Evolutionary conservation across 148 eudicot genomes (phyloP), one percentile per base, ranked within the genome.

Genomic region (Amaranthus cruentus): DNA sequence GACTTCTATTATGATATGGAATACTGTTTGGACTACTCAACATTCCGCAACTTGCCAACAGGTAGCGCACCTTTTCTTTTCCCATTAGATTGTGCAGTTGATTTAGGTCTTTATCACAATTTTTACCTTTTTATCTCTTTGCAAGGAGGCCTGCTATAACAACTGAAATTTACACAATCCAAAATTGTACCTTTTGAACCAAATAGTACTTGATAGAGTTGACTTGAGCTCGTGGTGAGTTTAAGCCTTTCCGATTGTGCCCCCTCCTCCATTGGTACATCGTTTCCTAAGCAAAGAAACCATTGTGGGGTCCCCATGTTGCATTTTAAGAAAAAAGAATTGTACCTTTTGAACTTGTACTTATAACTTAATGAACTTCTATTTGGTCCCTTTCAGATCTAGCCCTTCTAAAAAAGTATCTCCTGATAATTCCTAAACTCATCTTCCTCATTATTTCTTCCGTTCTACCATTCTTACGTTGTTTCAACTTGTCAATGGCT

Each of bases 1-100:
- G 88, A 86, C 77, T 91, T 82, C 78, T 91, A 95, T 73, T 95
- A 87, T 79, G 98, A 95, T 74, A 95, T 87, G 97, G 93, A 95
- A 80, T 95, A 95, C 71, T 89, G 87, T 75, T 83, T 91, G 76
- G 93, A 91, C 42, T 95, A 87, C 81, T 87, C 97, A 72, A 89
- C 98, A 76, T 95, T 95, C 61, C 85, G 87, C 68, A 83, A 73
- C 69, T 79, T 93, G 80, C 74, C 76, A 21, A 85, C 76, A 74
- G 90, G 98, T 93, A 82, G 38, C 38, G 38, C 38, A 77, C 76
- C 69, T 18, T 43, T 3, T n/a, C 71, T 38, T 47, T n/a, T 66
- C 7, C 55, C n/a, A 8, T 63, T 50, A 18, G 50, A 12, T 50
- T 11, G 21, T 21, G 14, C 21, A 15, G 0, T 47, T 13, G 6